Evolutionary conservation across 768 basidiomycete genomes (phyloP).

Genomic region (Cystoderma amianthinum): DNA sequence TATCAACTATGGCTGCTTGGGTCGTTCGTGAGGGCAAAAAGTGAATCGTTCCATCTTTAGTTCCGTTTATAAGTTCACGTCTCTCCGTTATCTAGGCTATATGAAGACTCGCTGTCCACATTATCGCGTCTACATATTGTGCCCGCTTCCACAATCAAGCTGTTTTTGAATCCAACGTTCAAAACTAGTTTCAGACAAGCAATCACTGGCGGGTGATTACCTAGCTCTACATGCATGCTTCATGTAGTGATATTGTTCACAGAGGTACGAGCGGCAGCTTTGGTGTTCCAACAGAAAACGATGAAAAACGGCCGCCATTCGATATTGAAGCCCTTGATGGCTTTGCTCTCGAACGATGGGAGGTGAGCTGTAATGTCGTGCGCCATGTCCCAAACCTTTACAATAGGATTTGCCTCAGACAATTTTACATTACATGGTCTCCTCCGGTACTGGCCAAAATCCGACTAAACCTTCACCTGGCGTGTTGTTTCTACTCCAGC

Average conservation of each 20-base stretch:
- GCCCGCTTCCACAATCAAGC: constrained; percentile 48
- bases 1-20: constrained; percentile 71
- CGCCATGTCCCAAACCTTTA: background rate
- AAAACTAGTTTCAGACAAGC: constrained; percentile 77
- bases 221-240: background rate
- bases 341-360: constrained; percentile 86
- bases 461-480: constrained; percentile 74
- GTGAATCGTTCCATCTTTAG: constrained; percentile 26
- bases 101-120: constrained; percentile 60
- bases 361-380: constrained; percentile 46
- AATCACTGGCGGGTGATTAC: constrained; percentile 75
- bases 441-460: constrained; percentile 74
- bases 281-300: constrained; percentile 65
- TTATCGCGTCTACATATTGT: constrained; percentile 68
- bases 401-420: constrained; percentile 46
- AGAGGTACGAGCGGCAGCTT: constrained; percentile 81
- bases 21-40: constrained; percentile 67
- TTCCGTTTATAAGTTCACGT: constrained; percentile 8
- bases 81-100: constrained; percentile 40
- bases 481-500: constrained; percentile 76
- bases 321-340: constrained; percentile 62
- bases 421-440: constrained; percentile 97
- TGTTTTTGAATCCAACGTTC: constrained; percentile 69
- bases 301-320: constrained; percentile 50
- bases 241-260: constrained; percentile 7